Conservation (phyloP, 2,329 filamentous ascomycete genomes). For the Cercospora berteroae region DNA sequence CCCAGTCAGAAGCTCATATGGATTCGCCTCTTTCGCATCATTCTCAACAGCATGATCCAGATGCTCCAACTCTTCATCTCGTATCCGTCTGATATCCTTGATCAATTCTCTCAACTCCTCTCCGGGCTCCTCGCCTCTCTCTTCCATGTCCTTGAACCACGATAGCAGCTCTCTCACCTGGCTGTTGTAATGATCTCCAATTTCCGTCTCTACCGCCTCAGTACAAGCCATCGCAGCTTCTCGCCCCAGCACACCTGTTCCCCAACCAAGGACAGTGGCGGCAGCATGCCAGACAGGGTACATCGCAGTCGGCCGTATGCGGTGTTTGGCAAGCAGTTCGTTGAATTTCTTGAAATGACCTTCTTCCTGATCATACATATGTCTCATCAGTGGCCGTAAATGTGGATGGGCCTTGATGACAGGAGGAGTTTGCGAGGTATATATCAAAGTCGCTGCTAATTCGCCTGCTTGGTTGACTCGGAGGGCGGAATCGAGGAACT, state of each 20-base stretch:
- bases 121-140: slow-evolving; percentile 74
- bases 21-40: slow-evolving; percentile 84
- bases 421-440: slow-evolving; percentile 82
- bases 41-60: slow-evolving; percentile 92
- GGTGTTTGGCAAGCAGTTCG: slow-evolving; percentile 74
- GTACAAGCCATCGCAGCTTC: slow-evolving; percentile 99
- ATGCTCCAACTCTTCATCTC: slow-evolving; percentile 96
- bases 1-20: slow-evolving; percentile 83
- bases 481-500: slow-evolving; percentile 75
- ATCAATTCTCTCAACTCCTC: slow-evolving; percentile 73
- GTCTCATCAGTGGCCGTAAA: slow-evolving; percentile 84
- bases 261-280: slow-evolving; percentile 81
- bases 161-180: slow-evolving; percentile 80
- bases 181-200: slow-evolving; percentile 90
- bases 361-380: slow-evolving; percentile 98
- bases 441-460: slow-evolving; percentile 93
- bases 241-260: slow-evolving; percentile 80
- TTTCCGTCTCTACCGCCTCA: slow-evolving; percentile 97
- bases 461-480: slow-evolving; percentile 98
- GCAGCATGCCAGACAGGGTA: slow-evolving; percentile 85
- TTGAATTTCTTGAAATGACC: slow-evolving; percentile 87
- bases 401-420: slow-evolving; percentile 78
- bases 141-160: slow-evolving; percentile 75
- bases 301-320: slow-evolving; percentile 86
- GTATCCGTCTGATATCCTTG: slow-evolving; percentile 71